Evolutionary conservation across 805 yeast genomes (phyloP).

Genomic region (Priceomyces medius): DNA sequence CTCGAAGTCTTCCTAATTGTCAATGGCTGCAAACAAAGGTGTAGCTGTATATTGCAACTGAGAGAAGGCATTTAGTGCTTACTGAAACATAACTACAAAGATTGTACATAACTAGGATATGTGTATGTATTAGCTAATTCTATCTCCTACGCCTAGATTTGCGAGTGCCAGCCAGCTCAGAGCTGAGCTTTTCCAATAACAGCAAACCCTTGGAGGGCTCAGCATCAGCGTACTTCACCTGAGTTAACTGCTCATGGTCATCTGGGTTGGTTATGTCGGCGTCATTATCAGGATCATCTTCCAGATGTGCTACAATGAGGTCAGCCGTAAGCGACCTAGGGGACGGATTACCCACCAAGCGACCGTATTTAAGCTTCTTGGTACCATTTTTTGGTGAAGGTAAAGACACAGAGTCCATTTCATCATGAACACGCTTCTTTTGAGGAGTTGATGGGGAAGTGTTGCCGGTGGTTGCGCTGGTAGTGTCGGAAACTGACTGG

Average conservation of each 20-base stretch:
- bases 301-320: constrained; percentile 7
- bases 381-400: constrained; percentile 56
- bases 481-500: neutral
- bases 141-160: constrained; percentile 1
- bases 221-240: constrained; percentile 22
- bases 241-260: constrained; percentile 19
- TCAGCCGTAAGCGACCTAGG: constrained; percentile 11
- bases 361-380: constrained; percentile 44
- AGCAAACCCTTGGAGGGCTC: constrained; percentile 16
- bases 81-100: neutral
- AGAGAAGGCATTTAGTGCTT: neutral
- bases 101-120: too few relatives aligned
- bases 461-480: constrained; percentile 12
- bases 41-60: too few relatives aligned
- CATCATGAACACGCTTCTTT: constrained; percentile 3
- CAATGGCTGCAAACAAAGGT: too few relatives aligned
- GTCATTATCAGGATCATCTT: constrained; percentile 8
- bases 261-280: constrained; percentile 17
- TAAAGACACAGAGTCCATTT: constrained; percentile 29
- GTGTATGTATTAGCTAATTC: neutral
- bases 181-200: constrained; percentile 5
- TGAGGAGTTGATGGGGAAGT: constrained; percentile 6
- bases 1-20: too few relatives aligned
- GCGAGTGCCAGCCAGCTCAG: neutral
- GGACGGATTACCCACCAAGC: constrained; percentile 27